phyloP scores from a whole-genome alignment of 345 rosid species.

The Toxicodendron radicans region DNA sequence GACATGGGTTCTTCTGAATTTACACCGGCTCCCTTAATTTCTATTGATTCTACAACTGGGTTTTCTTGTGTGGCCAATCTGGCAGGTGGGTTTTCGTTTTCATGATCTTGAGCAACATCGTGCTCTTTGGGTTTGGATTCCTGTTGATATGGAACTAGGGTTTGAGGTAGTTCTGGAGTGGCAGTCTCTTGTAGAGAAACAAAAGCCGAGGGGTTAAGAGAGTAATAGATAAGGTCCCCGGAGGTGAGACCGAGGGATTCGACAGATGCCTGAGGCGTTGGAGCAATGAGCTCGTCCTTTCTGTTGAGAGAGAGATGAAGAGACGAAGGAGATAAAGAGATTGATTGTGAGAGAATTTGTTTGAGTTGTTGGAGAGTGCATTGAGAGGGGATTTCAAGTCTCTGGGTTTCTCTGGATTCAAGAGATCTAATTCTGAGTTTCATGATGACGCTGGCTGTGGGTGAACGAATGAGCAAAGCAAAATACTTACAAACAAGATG shows the following conservation, averaged over 20 bases:
- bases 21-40: slow-evolving; percentile 2
- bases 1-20: slow-evolving; percentile 1
- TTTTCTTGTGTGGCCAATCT: neutral
- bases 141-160: neutral
- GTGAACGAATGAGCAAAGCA: too few relatives aligned
- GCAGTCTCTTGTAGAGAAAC: neutral
- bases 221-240: slow-evolving; percentile 70
- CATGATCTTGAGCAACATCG: neutral
- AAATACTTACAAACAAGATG: too few relatives aligned
- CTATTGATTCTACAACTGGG: slow-evolving; percentile 8
- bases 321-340: slow-evolving; percentile 29
- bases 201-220: slow-evolving; percentile 34
- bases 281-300: slow-evolving; percentile 50
- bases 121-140: slow-evolving; percentile 18
- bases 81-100: neutral
- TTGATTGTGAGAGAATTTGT: slow-evolving; percentile 27
- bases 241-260: slow-evolving; percentile 60
- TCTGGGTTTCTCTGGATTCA: too few relatives aligned
- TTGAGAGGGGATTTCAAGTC: slow-evolving; percentile 13
- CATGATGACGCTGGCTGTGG: too few relatives aligned
- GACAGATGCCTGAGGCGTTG: slow-evolving; percentile 47
- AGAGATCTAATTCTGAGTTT: too few relatives aligned
- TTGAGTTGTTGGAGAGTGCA: slow-evolving; percentile 42
- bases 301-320: slow-evolving; percentile 70
- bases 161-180: neutral